phyloP scores from a whole-genome alignment of 441 rosid genomes.

The Pelargonium australe region DNA sequence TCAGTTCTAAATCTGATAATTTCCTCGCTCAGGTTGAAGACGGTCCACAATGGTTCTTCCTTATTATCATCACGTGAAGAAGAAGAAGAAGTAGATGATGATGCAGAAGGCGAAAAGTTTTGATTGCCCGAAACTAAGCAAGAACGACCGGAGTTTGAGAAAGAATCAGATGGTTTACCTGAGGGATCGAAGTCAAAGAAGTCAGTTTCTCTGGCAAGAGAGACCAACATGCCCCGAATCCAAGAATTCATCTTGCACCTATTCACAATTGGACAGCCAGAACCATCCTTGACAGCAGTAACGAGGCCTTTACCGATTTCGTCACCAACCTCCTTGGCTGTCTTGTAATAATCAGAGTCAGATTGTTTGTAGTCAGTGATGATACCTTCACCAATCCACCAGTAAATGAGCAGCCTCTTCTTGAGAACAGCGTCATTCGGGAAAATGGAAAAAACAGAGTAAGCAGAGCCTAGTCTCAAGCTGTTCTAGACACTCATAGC shows the following conservation, averaged over 20 bases:
- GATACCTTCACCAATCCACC: slow-evolving; percentile 16
- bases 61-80: neutral
- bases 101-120: neutral
- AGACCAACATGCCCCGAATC: slow-evolving; percentile 9
- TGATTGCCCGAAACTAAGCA: neutral
- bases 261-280: slow-evolving; percentile 5
- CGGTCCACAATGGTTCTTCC: neutral
- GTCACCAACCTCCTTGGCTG: slow-evolving; percentile 12
- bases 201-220: neutral
- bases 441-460: neutral
- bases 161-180: neutral
- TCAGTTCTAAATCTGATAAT: neutral
- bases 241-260: slow-evolving; percentile 7
- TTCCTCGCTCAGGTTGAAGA: neutral
- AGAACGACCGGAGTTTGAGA: neutral
- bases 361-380: neutral
- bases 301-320: slow-evolving; percentile 4
- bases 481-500: neutral
- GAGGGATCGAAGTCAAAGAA: neutral
- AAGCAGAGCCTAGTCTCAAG: neutral
- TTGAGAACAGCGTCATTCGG: neutral
- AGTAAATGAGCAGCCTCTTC: slow-evolving; percentile 14
- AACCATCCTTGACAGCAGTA: neutral
- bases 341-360: neutral
- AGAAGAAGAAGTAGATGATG: neutral